Evolutionary conservation across 2,329 filamentous ascomycete genomes (phyloP).

Genomic region (Thermoascus crustaceus): DNA sequence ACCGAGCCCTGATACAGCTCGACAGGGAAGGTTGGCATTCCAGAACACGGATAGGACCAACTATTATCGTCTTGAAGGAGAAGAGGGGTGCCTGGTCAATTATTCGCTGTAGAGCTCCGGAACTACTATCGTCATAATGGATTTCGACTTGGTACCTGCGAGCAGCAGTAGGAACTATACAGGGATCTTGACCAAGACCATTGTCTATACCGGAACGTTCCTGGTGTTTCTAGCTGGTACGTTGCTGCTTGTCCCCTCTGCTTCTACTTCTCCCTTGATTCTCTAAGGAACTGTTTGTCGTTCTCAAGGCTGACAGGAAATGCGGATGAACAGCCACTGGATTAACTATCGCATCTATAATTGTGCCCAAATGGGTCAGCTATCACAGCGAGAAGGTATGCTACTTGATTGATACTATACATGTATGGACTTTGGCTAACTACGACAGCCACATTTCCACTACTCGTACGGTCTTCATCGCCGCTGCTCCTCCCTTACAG

Average conservation of each 20-base stretch:
- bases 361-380: slow-evolving; percentile 42
- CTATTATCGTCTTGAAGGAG: too few relatives aligned
- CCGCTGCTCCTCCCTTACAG: slow-evolving; percentile 64
- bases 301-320: not conserved
- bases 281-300: slow-evolving; percentile 3
- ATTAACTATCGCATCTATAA: slow-evolving; percentile 39
- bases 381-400: slow-evolving; percentile 39
- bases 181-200: slow-evolving; percentile 41
- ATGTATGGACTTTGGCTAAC: not conserved
- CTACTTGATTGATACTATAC: not conserved
- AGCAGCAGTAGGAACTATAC: slow-evolving; percentile 39
- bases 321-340: slow-evolving; percentile 28
- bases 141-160: slow-evolving; percentile 36
- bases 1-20: too few relatives aligned
- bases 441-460: slow-evolving; percentile 42
- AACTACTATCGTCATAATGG: too few relatives aligned
- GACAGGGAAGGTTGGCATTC: too few relatives aligned
- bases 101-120: too few relatives aligned
- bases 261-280: not conserved
- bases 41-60: too few relatives aligned
- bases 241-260: slow-evolving; percentile 8
- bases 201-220: slow-evolving; percentile 39
- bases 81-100: too few relatives aligned
- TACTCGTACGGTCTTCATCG: slow-evolving; percentile 72
- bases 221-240: slow-evolving; percentile 38